Evolutionary conservation across 768 basidiomycete species (phyloP), one percentile per base, ranked within the genome.

Genomic region (Butyriboletus loyo): DNA sequence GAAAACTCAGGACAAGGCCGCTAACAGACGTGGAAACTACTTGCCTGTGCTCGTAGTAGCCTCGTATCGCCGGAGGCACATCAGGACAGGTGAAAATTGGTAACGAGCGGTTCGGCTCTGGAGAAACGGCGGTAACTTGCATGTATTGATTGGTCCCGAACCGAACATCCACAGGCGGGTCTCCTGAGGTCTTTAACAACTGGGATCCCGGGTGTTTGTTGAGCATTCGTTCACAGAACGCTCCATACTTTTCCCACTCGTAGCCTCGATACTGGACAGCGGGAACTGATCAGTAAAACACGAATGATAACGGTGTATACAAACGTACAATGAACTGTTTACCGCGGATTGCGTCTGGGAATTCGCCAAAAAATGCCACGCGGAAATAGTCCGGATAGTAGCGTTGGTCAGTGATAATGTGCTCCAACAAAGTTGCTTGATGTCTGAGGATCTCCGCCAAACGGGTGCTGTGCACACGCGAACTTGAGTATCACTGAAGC

Each of bases 311-410:
- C 5, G 25, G n/a, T 25, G 22, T 49, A 57, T 14, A 28, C n/a
- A 25, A 48, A 54, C 80, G 54, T 69, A 94, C 92, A 54, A 96
- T 86, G 72, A 94, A 98, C 52, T 93, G 89, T 68, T 95, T 96
- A 61, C 88, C 84, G 50, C 87, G 81, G 36, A 96, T 82, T 17
- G 90, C 90, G 19, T 74, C 80, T 0, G 92, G 92, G 74, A 95
- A 95, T 60, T 86, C 89, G 24, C 96, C 95, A 70, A 86, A 97
- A 73, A 94, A 98, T 5, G 88, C 87, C 32, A 98, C 91, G 42
- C 92, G 79, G 75, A 94, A 98, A 70, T 95, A 97, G 62, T 93
- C 94, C 19, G 92, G 84, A 64, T 93, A 93, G 58, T 90, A 90
- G 44, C 91, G 82, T 68, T 88, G 84, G 53, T 89, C 82, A 32